These are phyloP conservation scores for Gnomoniopsis smithogilvyi DNA, from an alignment of 2,329 filamentous ascomycete genomes.

Conservation along the genomic window DNA sequence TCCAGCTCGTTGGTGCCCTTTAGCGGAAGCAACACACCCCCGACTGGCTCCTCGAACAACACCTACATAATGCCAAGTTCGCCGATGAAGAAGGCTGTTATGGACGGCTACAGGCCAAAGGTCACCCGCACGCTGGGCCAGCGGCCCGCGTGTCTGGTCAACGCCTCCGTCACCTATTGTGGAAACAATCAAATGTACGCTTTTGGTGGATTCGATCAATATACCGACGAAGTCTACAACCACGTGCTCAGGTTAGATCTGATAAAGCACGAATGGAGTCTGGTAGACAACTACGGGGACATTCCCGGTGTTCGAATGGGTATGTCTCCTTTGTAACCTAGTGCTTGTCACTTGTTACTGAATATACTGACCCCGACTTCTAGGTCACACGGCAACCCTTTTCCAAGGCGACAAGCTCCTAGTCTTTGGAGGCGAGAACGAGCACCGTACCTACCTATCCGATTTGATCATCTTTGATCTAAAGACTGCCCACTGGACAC, in stretches of 20 bases:
- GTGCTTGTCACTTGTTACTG: background rate
- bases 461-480: constrained; percentile 96
- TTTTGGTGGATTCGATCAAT: constrained; percentile 97
- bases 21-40: constrained; percentile 33
- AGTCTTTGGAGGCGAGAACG: constrained; percentile 96
- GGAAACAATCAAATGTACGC: constrained; percentile 97
- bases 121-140: constrained; percentile 76
- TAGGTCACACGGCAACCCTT: constrained; percentile 89
- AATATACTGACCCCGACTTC: constrained; percentile 13
- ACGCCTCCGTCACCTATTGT: constrained; percentile 98
- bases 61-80: constrained; percentile 92
- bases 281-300: constrained; percentile 98
- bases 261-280: constrained; percentile 82
- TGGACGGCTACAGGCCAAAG: constrained; percentile 78
- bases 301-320: constrained; percentile 97
- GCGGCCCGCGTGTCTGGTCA: constrained; percentile 90
- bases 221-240: constrained; percentile 98
- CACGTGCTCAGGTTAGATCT: constrained; percentile 90
- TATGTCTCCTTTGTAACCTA: constrained; percentile 36
- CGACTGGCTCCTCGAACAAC: constrained; percentile 57
- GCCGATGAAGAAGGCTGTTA: constrained; percentile 63
- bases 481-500: constrained; percentile 91
- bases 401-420: constrained; percentile 95
- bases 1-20: constrained; percentile 25
- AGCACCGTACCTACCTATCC: constrained; percentile 91